Base-by-base conservation (phyloP, 345 rosid genomes). In the Eutrema heterophyllum region DNA sequence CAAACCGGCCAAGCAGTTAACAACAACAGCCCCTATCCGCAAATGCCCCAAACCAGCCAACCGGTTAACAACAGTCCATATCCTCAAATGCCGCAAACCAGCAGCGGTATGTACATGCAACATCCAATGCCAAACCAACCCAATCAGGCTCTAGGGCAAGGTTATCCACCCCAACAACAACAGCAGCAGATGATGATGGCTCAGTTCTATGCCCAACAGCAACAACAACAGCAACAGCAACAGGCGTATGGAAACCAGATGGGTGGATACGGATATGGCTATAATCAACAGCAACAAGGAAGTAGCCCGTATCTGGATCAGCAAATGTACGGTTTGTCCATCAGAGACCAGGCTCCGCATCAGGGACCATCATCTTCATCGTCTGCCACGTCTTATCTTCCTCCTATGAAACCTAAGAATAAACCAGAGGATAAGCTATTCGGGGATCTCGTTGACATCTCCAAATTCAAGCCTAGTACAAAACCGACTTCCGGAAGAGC, bases 391-490 rank as follows among this genome's bases (percentile, higher is more conserved):
- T 84, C 97, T 9, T 88, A 86, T 40, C 68, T 78, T 35, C 83
- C 88, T 0, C 86, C 91, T 1, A 85, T 78, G 78, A 90, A 73
- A 83, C 84, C 88, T 46, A 70, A 88, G 18, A 87, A 84, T 50
- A 87, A 86, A 52, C 92, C 89, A 9, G 90, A 87, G 80, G 88
- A 96, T 76, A 92, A 88, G 92, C 80, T 96, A 33, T 96, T 96
- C 71, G 98, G 99, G 67, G 99, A 96, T 79, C 97, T 96, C 15
- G 97, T 96, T 11, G 96, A 92, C 79, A 81, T 96, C 76, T 81
- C 98, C 8, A 96, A 92, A 76, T 77, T 90, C 78, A 96, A 92
- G 81, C 77, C 92, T 2, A 39, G 85, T 0, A 60, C 76, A 64
- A 96, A 89, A 75, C 43, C 90, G 33, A 80, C 87, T 26, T 80